phyloP scores from a whole-genome alignment of 768 basidiomycete genomes.

The Ramaria sp. region DNA sequence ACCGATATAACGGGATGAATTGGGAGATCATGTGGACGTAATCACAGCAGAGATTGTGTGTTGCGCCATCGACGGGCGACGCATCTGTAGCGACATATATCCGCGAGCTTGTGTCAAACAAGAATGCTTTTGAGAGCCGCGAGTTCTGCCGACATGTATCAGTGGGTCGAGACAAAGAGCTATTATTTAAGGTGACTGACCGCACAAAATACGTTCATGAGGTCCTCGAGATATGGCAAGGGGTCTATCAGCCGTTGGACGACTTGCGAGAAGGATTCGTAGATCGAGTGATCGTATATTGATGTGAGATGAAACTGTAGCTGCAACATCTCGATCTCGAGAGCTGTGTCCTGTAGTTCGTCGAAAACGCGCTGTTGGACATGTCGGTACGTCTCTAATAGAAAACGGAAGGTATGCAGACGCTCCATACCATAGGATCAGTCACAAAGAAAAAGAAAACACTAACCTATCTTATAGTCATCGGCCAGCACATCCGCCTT shows the following conservation, averaged over 20 bases:
- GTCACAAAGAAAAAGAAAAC: background rate
- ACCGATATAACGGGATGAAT: slow-evolving; percentile 84
- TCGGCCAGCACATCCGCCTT: slow-evolving; percentile 84
- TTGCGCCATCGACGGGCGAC: slow-evolving; percentile 81
- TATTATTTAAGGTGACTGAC: slow-evolving; percentile 27
- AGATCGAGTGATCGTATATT: slow-evolving; percentile 84
- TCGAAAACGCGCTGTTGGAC: slow-evolving; percentile 83
- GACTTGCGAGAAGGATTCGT: slow-evolving; percentile 86
- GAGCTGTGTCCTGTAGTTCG: slow-evolving; percentile 62
- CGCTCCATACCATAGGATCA: background rate
- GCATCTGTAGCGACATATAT: slow-evolving; percentile 92
- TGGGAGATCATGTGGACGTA: slow-evolving; percentile 82
- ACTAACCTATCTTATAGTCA: slow-evolving; percentile 80
- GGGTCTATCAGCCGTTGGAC: slow-evolving; percentile 81
- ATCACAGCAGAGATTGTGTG: slow-evolving; percentile 84
- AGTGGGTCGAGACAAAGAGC: background rate
- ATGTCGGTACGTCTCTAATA: slow-evolving; percentile 78
- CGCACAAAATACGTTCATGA: slow-evolving; percentile 78
- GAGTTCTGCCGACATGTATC: slow-evolving; percentile 49
- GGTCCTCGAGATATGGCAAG: slow-evolving; percentile 74
- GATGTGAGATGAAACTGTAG: slow-evolving; percentile 88
- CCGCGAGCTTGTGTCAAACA: slow-evolving; percentile 79
- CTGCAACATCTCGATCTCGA: slow-evolving; percentile 67
- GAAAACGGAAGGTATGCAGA: slow-evolving; percentile 4
- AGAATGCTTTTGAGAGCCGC: slow-evolving; percentile 85